Conservation (phyloP, 345 rosid species). For the Cochlearia excelsa region DNA sequence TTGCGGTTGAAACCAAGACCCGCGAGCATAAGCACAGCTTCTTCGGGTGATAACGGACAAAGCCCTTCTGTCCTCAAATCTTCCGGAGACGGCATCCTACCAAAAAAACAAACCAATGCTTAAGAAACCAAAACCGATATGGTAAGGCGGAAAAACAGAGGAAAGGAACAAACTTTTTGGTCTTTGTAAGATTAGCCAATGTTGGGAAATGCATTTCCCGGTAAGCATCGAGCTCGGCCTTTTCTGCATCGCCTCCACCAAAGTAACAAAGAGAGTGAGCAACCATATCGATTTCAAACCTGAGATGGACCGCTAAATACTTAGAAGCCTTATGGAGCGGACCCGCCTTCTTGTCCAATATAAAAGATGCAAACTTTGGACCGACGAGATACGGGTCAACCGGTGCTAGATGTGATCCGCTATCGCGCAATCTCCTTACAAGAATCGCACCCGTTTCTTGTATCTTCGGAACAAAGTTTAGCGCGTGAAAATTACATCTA, state of each 20-base stretch:
- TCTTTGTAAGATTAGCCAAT: conserved; percentile 54
- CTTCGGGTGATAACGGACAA: conserved; percentile 93
- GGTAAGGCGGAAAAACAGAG: not conserved
- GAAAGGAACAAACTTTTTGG: conserved; percentile 45
- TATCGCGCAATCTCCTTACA: conserved; percentile 61
- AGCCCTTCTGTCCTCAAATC: conserved; percentile 76
- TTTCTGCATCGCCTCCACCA: conserved; percentile 86
- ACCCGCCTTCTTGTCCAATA: conserved; percentile 38
- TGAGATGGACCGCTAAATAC: conserved; percentile 80
- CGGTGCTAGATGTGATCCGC: conserved; percentile 49
- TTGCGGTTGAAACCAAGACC: conserved; percentile 88
- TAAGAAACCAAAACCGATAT: not conserved
- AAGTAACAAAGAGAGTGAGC: conserved; percentile 96
- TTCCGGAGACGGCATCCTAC: conserved; percentile 75
- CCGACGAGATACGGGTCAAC: conserved; percentile 77
- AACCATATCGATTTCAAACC: conserved; percentile 96
- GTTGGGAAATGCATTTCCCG: conserved; percentile 88
- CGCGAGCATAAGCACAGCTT: conserved; percentile 86
- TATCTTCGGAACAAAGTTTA: conserved; percentile 71
- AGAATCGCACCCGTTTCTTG: conserved; percentile 83
- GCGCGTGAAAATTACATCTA: conserved; percentile 93
- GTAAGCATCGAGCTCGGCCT: conserved; percentile 69
- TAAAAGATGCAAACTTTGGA: conserved; percentile 50
- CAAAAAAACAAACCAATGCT: conserved; percentile 3
- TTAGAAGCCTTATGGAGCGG: conserved; percentile 52